A percentile compares a stretch with the other conserved stretches of the same genome.
Conservation (phyloP, 495 filamentous ascomycete species). For the Rusavskia elegans region DNA sequence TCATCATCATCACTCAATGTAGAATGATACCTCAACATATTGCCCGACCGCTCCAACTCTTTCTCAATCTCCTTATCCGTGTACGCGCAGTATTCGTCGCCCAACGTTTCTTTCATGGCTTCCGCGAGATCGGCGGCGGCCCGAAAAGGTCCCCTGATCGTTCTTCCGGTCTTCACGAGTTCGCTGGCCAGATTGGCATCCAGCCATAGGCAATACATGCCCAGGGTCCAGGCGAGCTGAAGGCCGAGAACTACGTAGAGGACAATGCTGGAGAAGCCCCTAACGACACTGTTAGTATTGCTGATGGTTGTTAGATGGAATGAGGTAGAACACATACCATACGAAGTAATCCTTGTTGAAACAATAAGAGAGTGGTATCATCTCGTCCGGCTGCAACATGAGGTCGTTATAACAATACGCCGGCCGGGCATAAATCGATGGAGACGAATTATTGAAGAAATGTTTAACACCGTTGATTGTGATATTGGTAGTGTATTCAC, state of each 20-base stretch:
- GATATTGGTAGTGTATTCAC: constrained; percentile 2
- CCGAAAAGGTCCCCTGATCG: constrained; percentile 5
- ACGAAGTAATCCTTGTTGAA: constrained; percentile 6
- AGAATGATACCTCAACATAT: constrained; percentile 3
- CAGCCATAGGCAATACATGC: constrained; percentile 14
- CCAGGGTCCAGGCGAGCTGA: constrained; percentile 13
- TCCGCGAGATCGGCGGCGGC: constrained; percentile 11
- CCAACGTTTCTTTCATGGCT: constrained; percentile 14
- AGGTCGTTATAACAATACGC: background rate
- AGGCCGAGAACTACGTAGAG: constrained; percentile 12
- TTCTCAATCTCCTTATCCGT: constrained; percentile 10
- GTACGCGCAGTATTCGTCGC: constrained; percentile 6
- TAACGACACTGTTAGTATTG: background rate
- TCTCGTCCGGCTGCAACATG: constrained; percentile 1
- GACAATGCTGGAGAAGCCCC: constrained; percentile 17
- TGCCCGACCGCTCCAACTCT: background rate
- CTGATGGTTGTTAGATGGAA: background rate
- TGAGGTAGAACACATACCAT: background rate
- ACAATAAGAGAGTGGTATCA: constrained; percentile 6
- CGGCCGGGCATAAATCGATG: background rate
- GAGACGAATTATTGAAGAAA: background rate
- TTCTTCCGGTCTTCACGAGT: constrained; percentile 11
- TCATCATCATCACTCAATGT: background rate
- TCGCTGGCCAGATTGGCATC: constrained; percentile 10
- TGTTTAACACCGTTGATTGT: background rate